These are phyloP conservation scores for Mortierella hygrophila DNA, from an alignment of 192 early-diverging fungal species.

Conservation along the genomic window DNA sequence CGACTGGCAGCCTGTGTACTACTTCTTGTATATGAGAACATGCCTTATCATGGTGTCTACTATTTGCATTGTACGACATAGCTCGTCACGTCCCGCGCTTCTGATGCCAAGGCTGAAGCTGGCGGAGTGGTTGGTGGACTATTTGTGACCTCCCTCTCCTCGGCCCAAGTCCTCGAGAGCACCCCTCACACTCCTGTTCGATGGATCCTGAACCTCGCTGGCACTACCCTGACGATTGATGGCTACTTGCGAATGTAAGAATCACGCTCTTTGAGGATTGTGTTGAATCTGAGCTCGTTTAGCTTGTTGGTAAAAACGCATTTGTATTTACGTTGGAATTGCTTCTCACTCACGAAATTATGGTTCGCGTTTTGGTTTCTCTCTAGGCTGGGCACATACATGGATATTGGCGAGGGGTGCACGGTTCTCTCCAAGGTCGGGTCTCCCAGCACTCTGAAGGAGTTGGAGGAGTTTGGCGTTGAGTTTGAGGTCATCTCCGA, in stretches of 20 bases:
- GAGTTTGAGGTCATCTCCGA: constrained; percentile 21
- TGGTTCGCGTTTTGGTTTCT: background rate
- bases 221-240: background rate
- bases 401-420: constrained; percentile 33
- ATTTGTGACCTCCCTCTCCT: constrained; percentile 11
- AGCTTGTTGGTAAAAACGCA: too few relatives aligned
- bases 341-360: too few relatives aligned
- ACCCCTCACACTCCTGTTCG: constrained; percentile 7
- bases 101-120: background rate
- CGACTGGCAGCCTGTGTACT: background rate
- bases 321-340: too few relatives aligned
- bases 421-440: constrained; percentile 18
- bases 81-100: background rate
- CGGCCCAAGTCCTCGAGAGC: background rate
- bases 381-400: constrained; percentile 32
- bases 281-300: too few relatives aligned
- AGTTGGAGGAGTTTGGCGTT: constrained; percentile 14
- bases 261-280: too few relatives aligned
- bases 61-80: background rate
- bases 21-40: background rate
- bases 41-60: too few relatives aligned
- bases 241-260: constrained; percentile 32
- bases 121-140: constrained; percentile 5
- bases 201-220: constrained; percentile 32
- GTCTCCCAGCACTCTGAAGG: background rate